These are phyloP conservation scores for Carex pumila DNA, from an alignment of 176 grass and related monocot genomes.

Conservation along the genomic window DNA sequence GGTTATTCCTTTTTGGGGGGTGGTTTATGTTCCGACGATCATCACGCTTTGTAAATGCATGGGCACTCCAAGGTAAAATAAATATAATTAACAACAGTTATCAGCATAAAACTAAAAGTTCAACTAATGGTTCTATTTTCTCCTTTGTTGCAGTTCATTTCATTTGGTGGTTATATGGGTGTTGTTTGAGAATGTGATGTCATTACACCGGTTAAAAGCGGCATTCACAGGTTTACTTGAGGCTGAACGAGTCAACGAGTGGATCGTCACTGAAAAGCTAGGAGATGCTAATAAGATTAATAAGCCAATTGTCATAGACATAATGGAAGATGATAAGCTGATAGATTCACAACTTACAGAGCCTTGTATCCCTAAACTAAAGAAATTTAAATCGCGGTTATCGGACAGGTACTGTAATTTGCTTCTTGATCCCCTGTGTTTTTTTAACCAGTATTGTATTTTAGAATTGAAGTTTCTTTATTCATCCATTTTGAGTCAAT, in stretches of 20 bases:
- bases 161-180: constrained; percentile 84
- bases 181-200: constrained; percentile 94
- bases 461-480: neutral
- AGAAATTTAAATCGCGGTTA: constrained; percentile 35
- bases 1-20: constrained; percentile 62
- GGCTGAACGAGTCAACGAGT: constrained; percentile 79
- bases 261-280: constrained; percentile 89
- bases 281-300: constrained; percentile 68
- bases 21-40: constrained; percentile 70
- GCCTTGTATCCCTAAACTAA: constrained; percentile 29
- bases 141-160: constrained; percentile 53
- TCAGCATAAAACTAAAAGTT: neutral
- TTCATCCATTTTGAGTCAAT: neutral
- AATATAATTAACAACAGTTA: neutral
- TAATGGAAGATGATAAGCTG: constrained; percentile 34
- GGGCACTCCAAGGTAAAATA: constrained; percentile 69
- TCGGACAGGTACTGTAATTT: constrained; percentile 40
- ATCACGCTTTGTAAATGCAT: constrained; percentile 81
- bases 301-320: constrained; percentile 36
- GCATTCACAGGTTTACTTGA: constrained; percentile 60
- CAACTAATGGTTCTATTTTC: neutral
- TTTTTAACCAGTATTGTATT: neutral
- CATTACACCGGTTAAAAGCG: constrained; percentile 64
- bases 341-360: constrained; percentile 40
- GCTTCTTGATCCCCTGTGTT: neutral